Percentiles rank a stretch among this genome's conserved stretches.
Conservation (phyloP, 495 filamentous ascomycete species). For the Tuber calosporum region DNA sequence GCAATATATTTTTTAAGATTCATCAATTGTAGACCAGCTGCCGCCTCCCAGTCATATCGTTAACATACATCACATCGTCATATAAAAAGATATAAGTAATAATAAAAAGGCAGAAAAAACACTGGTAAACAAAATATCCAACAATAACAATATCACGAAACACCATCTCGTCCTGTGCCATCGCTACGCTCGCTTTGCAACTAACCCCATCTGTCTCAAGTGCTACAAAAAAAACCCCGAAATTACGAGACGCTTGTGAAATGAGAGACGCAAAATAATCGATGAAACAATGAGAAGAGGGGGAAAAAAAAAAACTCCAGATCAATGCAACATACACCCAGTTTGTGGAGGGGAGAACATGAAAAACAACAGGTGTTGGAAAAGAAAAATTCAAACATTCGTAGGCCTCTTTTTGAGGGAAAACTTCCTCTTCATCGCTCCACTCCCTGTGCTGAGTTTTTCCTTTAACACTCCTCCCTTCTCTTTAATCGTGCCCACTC, state of each 20-base stretch:
- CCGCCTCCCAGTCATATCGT: background rate
- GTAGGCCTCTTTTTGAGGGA: background rate
- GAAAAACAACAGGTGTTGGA: background rate
- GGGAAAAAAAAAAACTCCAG: background rate
- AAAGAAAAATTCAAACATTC: background rate
- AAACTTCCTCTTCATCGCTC: constrained; percentile 3
- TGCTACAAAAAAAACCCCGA: constrained; percentile 6
- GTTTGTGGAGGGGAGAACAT: background rate
- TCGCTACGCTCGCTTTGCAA: background rate
- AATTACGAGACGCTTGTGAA: background rate
- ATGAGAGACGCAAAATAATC: background rate
- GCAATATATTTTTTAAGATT: background rate
- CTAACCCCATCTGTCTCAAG: background rate
- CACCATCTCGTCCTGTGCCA: background rate
- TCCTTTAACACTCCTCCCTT: constrained; percentile 29
- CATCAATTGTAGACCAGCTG: constrained; percentile 2
- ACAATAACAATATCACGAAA: background rate
- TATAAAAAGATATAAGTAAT: background rate
- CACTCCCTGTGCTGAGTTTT: constrained; percentile 15
- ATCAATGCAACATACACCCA: constrained; percentile 11
- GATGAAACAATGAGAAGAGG: background rate
- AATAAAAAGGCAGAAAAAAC: background rate
- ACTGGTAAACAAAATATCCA: background rate
- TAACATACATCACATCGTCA: constrained; percentile 2
- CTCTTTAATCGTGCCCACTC: constrained; percentile 30